A percentile compares a stretch with the other conserved stretches of the same genome.
Evolutionary conservation across 192 early-diverging fungal genomes (phyloP).

Genomic region (Diversispora eburnea): DNA sequence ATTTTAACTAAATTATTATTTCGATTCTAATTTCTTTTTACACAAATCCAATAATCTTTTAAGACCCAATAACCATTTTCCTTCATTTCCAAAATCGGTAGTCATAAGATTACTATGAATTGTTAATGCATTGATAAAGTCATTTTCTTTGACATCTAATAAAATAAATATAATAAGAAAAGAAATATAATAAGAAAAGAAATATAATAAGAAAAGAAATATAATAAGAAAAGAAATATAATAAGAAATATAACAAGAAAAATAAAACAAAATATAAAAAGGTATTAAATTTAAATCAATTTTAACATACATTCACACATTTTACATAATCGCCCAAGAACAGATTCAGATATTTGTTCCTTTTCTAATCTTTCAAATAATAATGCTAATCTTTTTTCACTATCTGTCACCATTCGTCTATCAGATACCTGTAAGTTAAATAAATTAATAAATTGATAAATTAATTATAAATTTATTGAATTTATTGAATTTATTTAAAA

Average conservation of each 20-base stretch:
- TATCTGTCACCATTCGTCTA: constrained; percentile 43
- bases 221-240: background rate
- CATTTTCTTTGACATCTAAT: constrained; percentile 38
- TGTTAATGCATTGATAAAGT: constrained; percentile 34
- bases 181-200: too few relatives aligned
- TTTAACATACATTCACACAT: constrained; percentile 36
- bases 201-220: background rate
- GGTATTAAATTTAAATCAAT: background rate
- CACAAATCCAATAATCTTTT: constrained; percentile 50
- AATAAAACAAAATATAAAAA: background rate
- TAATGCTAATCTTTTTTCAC: constrained; percentile 32
- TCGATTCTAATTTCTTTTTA: background rate
- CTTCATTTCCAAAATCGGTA: constrained; percentile 46
- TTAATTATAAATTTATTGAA: too few relatives aligned
- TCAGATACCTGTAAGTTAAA: constrained; percentile 32
- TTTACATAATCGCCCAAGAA: constrained; percentile 31
- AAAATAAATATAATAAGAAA: constrained; percentile 1
- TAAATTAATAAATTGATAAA: background rate
- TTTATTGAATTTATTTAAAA: background rate
- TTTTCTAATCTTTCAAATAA: constrained; percentile 39
- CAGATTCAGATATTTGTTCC: constrained; percentile 32
- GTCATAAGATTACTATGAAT: constrained; percentile 47
- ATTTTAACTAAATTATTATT: too few relatives aligned
- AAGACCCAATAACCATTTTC: constrained; percentile 49
- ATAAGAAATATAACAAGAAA: too few relatives aligned